Base-by-base conservation (phyloP, 345 rosid species). In the Citrus medica region DNA sequence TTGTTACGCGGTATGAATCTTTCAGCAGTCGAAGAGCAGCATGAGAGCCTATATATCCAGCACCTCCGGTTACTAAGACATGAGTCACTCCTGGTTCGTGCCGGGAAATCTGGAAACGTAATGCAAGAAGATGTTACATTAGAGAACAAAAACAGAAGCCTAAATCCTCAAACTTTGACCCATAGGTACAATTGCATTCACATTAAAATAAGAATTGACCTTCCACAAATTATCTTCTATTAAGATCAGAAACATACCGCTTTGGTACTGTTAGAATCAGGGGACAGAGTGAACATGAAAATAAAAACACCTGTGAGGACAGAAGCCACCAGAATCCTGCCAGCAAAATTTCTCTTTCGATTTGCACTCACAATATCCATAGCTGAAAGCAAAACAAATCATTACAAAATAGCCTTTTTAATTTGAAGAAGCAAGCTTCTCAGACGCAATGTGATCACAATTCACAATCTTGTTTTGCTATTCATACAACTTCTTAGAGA, bases 31-130 rank as follows among this genome's bases (percentile, higher is more conserved):
- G 86, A 77, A 88, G 79, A 35, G 91, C 87, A 65, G 94, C 97
- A 82, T 90, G 97, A 70, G 96, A 92, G 76, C 96, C 96, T 16
- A 92, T 92, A 67, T 88, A 92, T 17, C 96, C 96, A 35, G 96
- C 94, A 75, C 96, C 96, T 71, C 96, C 96, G 8, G 96, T 90
- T 76, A 92, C 96, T 37, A 92, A 79, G 75, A 92, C 92, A 79
- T 89, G 94, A 12, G 81, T 86, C 19, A 89, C 87, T 38, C 92
- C 91, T 55, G 79, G 80, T 80, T 88, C 87, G 37, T 71, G 93
- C 55, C 61, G 42, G 48, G 87, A 78, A 78, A 85, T 86, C 91
- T 84, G 88, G 55, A 83, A 65, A 70, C 27, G 62, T 7, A 30
- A 37, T 46, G 30, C 9, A 66, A 76, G 32, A 19, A 42, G 37